Base-by-base conservation (phyloP, 169 alveolate genomes). In the Cyclospora cayetanensis region DNA sequence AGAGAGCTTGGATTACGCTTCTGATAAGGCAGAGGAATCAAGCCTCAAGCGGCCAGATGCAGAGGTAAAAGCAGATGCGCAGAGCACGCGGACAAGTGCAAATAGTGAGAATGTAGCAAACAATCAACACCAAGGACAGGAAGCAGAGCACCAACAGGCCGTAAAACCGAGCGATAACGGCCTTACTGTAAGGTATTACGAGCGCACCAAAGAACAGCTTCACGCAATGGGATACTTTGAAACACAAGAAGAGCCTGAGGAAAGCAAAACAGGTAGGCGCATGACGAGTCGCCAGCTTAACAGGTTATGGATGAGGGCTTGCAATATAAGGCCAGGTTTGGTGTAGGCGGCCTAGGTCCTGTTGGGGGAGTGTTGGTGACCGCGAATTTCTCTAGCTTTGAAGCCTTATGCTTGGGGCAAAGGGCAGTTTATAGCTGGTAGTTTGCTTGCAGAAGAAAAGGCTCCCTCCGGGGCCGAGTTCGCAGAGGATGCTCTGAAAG, bases 201-300 rank as follows among this genome's bases (percentile, higher is more conserved):
- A 68, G 4, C 93, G 99, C 76, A 96, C 97, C 3, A 93, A 94
- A 42, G 96, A 97, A 92, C 97, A 96, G 94, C 94, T 95, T 5
- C 95, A 96, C 90, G 97, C 91, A 60, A 97, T 97, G 98, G 98
- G 98, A 53, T 96, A 85, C 92, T 93, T 93, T 52, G 94, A 92
- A 52, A 96, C 94, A 39, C 95, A 92, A 90, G 46, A 74, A 50
- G 91, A 68, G 93, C 42, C 88, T 74, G 91, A 91, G 42, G 95
- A 94, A 37, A 39, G 35, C 27, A 74, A 92, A 29, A 42, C 27
- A 87, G 53, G 63, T 37, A 25, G 27, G 34, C 29, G 25, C 9
- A 25, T 1, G 18, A 50, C 9, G 18, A 31, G 86, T 22, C 80
- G 46, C 3, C n/a, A 22, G n/a, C n/a, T n/a, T n/a, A n/a, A n/a